These are phyloP conservation scores for Kwoniella dendrophila DNA, from an alignment of 768 basidiomycete genomes.

Conservation along the genomic window DNA sequence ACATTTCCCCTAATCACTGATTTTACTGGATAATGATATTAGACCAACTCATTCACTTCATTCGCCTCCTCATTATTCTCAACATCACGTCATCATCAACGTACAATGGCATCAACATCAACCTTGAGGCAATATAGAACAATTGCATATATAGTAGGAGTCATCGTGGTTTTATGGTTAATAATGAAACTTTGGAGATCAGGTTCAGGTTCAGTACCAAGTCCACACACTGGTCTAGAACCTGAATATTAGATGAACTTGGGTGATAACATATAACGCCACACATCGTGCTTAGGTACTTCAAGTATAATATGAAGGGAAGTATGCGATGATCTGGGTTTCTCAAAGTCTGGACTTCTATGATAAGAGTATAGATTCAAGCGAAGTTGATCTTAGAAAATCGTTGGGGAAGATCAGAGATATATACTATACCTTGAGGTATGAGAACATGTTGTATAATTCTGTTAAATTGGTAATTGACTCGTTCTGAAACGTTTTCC, in stretches of 20 bases:
- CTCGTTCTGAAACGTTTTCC: background rate
- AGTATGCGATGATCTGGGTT: too few species aligned
- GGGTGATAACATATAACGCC: too few species aligned
- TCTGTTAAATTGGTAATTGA: background rate
- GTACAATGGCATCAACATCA: slow-evolving; percentile 51
- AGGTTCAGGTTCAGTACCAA: slow-evolving; percentile 2
- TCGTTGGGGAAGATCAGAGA: background rate
- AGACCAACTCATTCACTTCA: slow-evolving; percentile 53
- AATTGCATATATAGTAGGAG: slow-evolving; percentile 53
- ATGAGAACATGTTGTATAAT: background rate
- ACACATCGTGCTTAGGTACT: too few species aligned
- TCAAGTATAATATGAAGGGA: too few species aligned
- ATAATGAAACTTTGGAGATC: slow-evolving; percentile 41
- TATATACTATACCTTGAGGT: background rate
- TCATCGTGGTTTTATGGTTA: slow-evolving; percentile 47
- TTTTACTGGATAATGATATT: too few species aligned
- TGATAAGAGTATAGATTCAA: background rate
- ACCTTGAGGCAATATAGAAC: slow-evolving; percentile 50
- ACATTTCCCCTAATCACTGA: too few species aligned
- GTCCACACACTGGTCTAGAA: slow-evolving; percentile 11
- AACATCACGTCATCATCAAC: slow-evolving; percentile 52
- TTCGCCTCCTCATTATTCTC: slow-evolving; percentile 55
- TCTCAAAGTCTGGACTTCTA: background rate
- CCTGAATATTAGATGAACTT: slow-evolving; percentile 19
- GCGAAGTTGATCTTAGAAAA: background rate